Base-by-base conservation (phyloP, 306 rosid genomes). In the Cyamopsis tetragonoloba region DNA sequence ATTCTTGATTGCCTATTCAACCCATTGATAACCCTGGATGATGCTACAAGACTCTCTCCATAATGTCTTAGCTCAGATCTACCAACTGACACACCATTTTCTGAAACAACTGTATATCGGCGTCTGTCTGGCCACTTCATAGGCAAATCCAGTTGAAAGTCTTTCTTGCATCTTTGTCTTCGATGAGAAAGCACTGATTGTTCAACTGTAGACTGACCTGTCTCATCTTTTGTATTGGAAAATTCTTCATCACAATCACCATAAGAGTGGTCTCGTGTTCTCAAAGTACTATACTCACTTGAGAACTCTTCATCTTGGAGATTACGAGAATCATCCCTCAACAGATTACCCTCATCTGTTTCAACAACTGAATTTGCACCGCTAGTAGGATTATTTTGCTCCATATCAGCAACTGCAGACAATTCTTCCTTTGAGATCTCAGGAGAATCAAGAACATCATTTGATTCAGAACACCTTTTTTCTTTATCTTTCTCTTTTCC, bases 401-500 rank as follows among this genome's bases (percentile, higher is more conserved):
- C 95, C 81, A 77, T 72, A 80, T 86, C 82, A 74, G 66, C 83
- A 77, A 58, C 64, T 39, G 74, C 61, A 67, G 89, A 74, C 66
- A 77, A 80, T 37, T 80, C 95, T 54, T 88, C 90, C 77, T 81
- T 84, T 35, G 86, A 74, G 77, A 81, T 82, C 66, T 84, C 91
- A 41, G 69, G 70, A 78, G 70, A 71, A 80, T 44, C 78, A 48
- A 64, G 66, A 48, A 13, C 61, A 70, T 79, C 80, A 74, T 59
- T 78, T 61, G 69, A 84, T 73, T 83, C 96, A 35, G 64, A 79
- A 79, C 73, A 77, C 39, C 13, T 69, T 63, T 77, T 86, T 27
- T 82, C 96, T 55, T 72, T 91, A 44, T 86, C 89, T 84, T 85
- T 92, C 27, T 86, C 98, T 81, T 91, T 95, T 78, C 95, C 96